Conservation (phyloP, 345 rosid genomes). For the Lumnitzera racemosa region DNA sequence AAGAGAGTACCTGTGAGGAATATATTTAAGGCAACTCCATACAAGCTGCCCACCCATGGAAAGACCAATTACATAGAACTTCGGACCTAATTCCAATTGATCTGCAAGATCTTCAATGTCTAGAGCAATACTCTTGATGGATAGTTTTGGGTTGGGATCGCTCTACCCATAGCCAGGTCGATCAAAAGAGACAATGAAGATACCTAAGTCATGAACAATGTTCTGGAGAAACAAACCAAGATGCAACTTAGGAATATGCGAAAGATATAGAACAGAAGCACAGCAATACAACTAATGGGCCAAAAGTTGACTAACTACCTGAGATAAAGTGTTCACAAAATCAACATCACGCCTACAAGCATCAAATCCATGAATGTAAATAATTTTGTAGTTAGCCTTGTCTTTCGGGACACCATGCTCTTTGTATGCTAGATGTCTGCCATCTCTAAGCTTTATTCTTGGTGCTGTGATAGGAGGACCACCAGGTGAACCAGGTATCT, state of each 20-base stretch:
- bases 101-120: constrained; percentile 22
- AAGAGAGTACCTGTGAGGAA: constrained; percentile 15
- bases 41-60: constrained; percentile 16
- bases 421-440: constrained; percentile 18
- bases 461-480: constrained; percentile 18
- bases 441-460: constrained; percentile 19
- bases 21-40: constrained; percentile 19
- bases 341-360: constrained; percentile 9
- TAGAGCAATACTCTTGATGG: constrained; percentile 10
- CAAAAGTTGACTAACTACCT: constrained; percentile 4
- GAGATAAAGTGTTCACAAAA: constrained; percentile 1
- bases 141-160: constrained; percentile 16
- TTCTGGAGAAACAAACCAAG: constrained; percentile 9
- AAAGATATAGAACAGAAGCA: neutral
- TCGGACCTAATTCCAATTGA: constrained; percentile 16
- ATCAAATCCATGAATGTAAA: constrained; percentile 10
- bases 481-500: constrained; percentile 11
- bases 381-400: constrained; percentile 9
- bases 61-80: constrained; percentile 10
- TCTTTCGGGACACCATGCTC: constrained; percentile 17
- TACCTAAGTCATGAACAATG: constrained; percentile 9
- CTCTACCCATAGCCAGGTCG: constrained; percentile 23
- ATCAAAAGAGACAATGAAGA: constrained; percentile 17
- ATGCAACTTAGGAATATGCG: neutral
- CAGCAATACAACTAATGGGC: neutral